phyloP scores from a whole-genome alignment of 108 stramenopile species.

The Chaetoceros muelleri region DNA sequence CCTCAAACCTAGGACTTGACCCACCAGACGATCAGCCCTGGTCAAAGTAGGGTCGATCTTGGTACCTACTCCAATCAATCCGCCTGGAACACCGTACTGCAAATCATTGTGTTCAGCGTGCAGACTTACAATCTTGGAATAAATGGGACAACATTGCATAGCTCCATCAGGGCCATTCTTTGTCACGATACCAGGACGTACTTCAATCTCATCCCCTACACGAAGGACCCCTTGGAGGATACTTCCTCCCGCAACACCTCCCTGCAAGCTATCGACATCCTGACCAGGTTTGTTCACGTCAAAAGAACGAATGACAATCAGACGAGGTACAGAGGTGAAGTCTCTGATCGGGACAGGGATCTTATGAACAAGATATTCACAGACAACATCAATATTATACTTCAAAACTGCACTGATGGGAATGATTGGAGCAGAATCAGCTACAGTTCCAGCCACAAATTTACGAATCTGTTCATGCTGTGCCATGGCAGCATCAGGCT shows the following conservation, averaged over 20 bases:
- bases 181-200: conserved; percentile 97
- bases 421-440: conserved; percentile 93
- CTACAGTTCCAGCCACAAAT: conserved; percentile 97
- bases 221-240: conserved; percentile 95
- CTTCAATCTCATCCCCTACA: conserved; percentile 99
- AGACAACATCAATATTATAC: conserved; percentile 99
- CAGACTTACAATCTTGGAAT: conserved; percentile 78
- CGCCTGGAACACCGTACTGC: conserved; percentile 98
- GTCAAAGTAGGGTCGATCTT: conserved; percentile 98
- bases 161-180: conserved; percentile 80
- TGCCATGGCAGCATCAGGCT: conserved; percentile 92
- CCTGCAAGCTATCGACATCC: conserved; percentile 89
- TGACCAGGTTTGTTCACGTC: conserved; percentile 99
- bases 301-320: conserved; percentile 99
- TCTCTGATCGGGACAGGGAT: conserved; percentile 94
- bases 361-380: conserved; percentile 93
- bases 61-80: conserved; percentile 99
- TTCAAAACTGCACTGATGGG: conserved; percentile 96
- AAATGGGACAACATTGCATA: conserved; percentile 91
- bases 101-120: conserved; percentile 95
- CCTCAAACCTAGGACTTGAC: conserved; percentile 94
- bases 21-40: conserved; percentile 97
- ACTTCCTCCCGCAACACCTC: conserved; percentile 98
- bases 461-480: conserved; percentile 97
- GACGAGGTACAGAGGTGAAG: conserved; percentile 86